These are phyloP conservation scores for Trichoderma asperellum DNA, from an alignment of 2,329 filamentous ascomycete species.

Conservation along the genomic window DNA sequence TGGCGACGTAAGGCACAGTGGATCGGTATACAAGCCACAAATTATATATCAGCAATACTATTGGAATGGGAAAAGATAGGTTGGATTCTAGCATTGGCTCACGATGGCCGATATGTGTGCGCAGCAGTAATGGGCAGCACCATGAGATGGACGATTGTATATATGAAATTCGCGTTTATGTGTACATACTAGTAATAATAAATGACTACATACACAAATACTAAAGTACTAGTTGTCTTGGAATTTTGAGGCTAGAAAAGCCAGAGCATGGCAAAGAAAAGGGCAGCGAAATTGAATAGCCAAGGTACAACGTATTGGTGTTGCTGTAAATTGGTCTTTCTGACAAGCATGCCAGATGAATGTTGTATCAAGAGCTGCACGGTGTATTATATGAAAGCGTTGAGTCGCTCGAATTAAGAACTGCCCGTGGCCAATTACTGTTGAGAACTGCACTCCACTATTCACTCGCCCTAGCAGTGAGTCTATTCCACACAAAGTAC, in stretches of 20 bases:
- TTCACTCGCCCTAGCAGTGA: not conserved
- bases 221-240: not conserved
- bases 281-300: not conserved
- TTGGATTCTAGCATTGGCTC: conserved; percentile 2
- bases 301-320: not conserved
- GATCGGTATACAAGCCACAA: conserved; percentile 2
- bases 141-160: conserved; percentile 11
- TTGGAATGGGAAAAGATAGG: not conserved
- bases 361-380: not conserved
- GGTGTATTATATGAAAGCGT: not conserved
- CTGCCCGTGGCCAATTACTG: not conserved
- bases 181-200: conserved; percentile 6
- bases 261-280: not conserved
- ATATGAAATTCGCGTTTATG: not conserved
- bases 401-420: not conserved
- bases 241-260: not conserved
- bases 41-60: not conserved
- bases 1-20: conserved; percentile 9
- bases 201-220: not conserved
- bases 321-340: not conserved
- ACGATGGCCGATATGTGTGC: not conserved
- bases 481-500: not conserved
- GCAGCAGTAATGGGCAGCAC: not conserved
- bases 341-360: not conserved
- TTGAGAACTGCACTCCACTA: not conserved